phyloP scores from a whole-genome alignment of 495 filamentous ascomycete genomes.

The Cryomyces minteri region DNA sequence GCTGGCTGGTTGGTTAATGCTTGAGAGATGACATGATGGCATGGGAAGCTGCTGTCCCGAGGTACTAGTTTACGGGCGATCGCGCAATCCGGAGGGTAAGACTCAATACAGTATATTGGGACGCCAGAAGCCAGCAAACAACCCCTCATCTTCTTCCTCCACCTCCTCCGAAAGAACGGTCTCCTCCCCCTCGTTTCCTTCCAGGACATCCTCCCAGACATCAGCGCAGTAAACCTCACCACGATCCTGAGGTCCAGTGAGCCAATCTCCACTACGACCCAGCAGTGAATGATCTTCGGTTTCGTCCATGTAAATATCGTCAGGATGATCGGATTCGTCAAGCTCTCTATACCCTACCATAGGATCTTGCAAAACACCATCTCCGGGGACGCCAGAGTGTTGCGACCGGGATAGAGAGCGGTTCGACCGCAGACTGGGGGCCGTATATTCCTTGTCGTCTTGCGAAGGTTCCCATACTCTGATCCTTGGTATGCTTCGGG shows the following conservation, averaged over 20 bases:
- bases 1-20: too few relatives aligned
- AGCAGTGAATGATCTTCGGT: not conserved
- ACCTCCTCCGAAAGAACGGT: not conserved
- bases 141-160: conserved; percentile 1
- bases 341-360: not conserved
- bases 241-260: too few relatives aligned
- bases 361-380: not conserved
- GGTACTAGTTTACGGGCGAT: too few relatives aligned
- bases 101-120: conserved; percentile 19
- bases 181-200: not conserved
- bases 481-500: not conserved
- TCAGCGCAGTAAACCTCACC: not conserved
- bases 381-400: not conserved
- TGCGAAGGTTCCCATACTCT: not conserved
- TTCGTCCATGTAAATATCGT: not conserved
- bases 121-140: conserved; percentile 17
- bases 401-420: not conserved
- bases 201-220: not conserved
- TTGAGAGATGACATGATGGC: too few relatives aligned
- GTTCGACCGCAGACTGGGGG: not conserved
- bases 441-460: not conserved
- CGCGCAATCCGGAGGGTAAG: not conserved
- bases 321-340: too few relatives aligned
- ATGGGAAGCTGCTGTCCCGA: too few relatives aligned
- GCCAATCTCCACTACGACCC: too few relatives aligned